Percentiles rank a stretch among this genome's conserved stretches.
phyloP scores from a whole-genome alignment of 2,329 filamentous ascomycete species.

The Lecanoromycetidae sp. region DNA sequence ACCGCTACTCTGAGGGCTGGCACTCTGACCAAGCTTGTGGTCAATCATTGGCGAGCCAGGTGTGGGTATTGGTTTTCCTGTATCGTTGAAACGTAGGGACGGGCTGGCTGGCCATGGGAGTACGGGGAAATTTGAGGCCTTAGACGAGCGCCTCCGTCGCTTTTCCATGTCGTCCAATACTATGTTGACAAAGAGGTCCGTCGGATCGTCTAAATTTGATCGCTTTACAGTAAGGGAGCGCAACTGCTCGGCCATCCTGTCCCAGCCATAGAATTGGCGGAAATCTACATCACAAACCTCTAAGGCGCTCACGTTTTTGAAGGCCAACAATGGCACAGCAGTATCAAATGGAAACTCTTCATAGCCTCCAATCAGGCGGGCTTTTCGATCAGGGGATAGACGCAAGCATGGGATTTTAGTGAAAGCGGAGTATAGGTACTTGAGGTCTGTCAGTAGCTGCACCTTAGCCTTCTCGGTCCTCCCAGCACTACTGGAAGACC shows the following conservation, averaged over 20 bases:
- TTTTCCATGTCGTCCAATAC: conserved; percentile 95
- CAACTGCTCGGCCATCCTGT: conserved; percentile 80
- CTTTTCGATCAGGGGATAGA: conserved; percentile 84
- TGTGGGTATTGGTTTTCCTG: conserved; percentile 56
- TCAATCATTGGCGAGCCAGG: conserved; percentile 50
- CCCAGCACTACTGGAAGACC: conserved; percentile 63
- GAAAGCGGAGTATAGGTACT: conserved; percentile 94
- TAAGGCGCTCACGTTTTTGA: conserved; percentile 90
- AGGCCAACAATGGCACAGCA: conserved; percentile 87
- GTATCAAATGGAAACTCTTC: conserved; percentile 98
- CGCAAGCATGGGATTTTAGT: conserved; percentile 93
- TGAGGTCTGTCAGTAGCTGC: conserved; percentile 72
- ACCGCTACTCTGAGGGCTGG: conserved; percentile 37
- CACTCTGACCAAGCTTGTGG: conserved; percentile 35
- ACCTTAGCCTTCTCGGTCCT: conserved; percentile 84
- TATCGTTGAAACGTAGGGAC: conserved; percentile 51
- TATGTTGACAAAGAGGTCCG: conserved; percentile 81
- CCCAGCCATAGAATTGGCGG: conserved; percentile 94
- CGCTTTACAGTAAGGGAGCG: conserved; percentile 80
- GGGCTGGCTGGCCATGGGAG: conserved; percentile 56
- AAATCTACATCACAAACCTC: conserved; percentile 96
- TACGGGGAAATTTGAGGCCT: conserved; percentile 68
- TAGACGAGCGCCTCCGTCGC: conserved; percentile 74
- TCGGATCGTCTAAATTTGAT: conserved; percentile 76
- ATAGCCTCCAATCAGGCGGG: conserved; percentile 78